Conservation (phyloP, 2,329 filamentous ascomycete genomes). For the Penicillium hordei region DNA sequence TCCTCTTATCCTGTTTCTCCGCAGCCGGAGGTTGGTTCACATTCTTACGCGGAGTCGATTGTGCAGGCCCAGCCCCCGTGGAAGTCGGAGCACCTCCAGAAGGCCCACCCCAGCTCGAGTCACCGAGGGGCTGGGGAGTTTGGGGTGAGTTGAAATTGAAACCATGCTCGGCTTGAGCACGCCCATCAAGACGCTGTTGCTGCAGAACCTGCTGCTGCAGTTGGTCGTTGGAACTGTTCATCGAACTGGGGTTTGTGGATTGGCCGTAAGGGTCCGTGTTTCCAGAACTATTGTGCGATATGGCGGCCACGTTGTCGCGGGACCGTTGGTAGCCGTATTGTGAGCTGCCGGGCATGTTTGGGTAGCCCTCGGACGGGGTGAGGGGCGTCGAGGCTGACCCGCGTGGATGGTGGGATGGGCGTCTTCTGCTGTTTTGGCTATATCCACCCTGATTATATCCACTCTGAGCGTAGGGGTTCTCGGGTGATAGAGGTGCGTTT, state of each 20-base stretch:
- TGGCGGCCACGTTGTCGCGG: constrained; percentile 82
- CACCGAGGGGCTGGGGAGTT: constrained; percentile 17
- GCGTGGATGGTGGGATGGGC: constrained; percentile 36
- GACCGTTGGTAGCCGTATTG: constrained; percentile 66
- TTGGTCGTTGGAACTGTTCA: constrained; percentile 87
- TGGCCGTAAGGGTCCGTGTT: constrained; percentile 71
- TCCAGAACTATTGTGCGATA: constrained; percentile 64
- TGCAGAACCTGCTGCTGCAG: constrained; percentile 51
- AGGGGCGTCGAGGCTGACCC: constrained; percentile 9
- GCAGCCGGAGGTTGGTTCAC: constrained; percentile 2
- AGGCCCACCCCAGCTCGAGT: constrained; percentile 27
- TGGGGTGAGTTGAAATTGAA: constrained; percentile 51
- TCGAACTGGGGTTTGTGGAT: constrained; percentile 86
- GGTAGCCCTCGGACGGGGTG: constrained; percentile 35
- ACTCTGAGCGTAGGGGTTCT: constrained; percentile 28
- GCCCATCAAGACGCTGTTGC: constrained; percentile 41
- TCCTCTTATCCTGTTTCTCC: constrained; percentile 64
- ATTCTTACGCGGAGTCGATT: constrained; percentile 18
- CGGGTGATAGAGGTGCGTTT: constrained; percentile 45
- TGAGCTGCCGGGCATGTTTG: constrained; percentile 28
- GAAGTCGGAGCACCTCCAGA: constrained; percentile 23
- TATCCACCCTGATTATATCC: constrained; percentile 25
- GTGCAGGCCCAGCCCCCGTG: constrained; percentile 10
- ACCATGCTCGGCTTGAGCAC: constrained; percentile 60
- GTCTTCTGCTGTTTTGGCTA: constrained; percentile 20